A percentile compares a stretch with the other conserved stretches of the same genome.
These are phyloP conservation scores for Aspergillus sclerotialis DNA, from an alignment of 2,329 filamentous ascomycete species.

Conservation along the genomic window DNA sequence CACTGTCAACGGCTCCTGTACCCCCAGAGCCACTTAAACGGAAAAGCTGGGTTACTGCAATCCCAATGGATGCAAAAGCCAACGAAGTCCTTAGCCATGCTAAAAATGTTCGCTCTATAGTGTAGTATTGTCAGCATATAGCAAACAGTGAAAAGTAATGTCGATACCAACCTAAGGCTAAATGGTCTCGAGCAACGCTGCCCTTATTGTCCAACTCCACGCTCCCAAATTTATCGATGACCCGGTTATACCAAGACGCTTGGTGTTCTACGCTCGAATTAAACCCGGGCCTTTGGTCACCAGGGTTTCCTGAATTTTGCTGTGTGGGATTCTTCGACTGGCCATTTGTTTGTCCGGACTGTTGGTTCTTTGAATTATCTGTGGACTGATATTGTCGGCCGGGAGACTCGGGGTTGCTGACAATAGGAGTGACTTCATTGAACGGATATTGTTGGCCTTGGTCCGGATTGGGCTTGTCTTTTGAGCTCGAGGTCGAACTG, in stretches of 20 bases:
- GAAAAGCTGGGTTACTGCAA: conserved; percentile 61
- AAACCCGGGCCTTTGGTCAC: conserved; percentile 2
- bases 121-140: conserved; percentile 4
- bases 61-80: conserved; percentile 59
- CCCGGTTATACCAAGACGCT: conserved; percentile 39
- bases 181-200: conserved; percentile 58
- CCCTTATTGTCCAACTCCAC: conserved; percentile 61
- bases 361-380: conserved; percentile 12
- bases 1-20: conserved; percentile 9
- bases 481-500: conserved; percentile 17
- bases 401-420: conserved; percentile 14
- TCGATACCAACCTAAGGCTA: conserved; percentile 49
- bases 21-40: conserved; percentile 49
- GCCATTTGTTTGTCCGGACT: conserved; percentile 7
- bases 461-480: conserved; percentile 11
- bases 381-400: conserved; percentile 28
- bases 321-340: conserved; percentile 7
- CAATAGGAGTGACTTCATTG: conserved; percentile 28
- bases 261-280: conserved; percentile 9
- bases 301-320: conserved; percentile 3
- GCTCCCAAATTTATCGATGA: conserved; percentile 54
- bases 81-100: conserved; percentile 62
- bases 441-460: conserved; percentile 10
- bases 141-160: not conserved
- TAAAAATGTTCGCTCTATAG: conserved; percentile 58